Evolutionary conservation across 148 eudicot genomes (phyloP), one percentile per base, ranked within the genome.

Genomic region (Simmondsia chinensis): DNA sequence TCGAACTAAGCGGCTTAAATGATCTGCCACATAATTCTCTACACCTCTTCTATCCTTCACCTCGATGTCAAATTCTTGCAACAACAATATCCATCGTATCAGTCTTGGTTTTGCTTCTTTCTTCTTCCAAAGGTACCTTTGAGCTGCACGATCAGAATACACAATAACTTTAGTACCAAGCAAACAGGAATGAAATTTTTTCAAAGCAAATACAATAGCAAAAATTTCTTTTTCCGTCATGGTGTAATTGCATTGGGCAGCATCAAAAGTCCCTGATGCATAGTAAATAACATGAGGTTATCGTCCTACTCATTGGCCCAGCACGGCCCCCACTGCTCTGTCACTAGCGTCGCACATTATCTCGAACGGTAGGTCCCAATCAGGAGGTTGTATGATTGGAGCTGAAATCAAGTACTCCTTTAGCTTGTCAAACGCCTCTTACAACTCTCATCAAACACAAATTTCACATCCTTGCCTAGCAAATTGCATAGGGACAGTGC

Each of bases 281-380:
- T 40, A 40, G 12, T 40, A 40, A 18, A 40, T 40, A 2, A 40
- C 34, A 31, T 31, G 7, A 2, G 34, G n/a, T 2, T 2, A 10
- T 31, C n/a, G 9, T 2, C 34, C 34, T 40, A 2, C 20, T 20
- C 25, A 18, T 18, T 40, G 10, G 6, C 45, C 23, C n/a, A 40
- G 10, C 1, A 40, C 4, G 9, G 5, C 26, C 7, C 34, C 41
- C 6, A 37, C 9, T 2, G 2, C 41, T 3, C 15, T 12, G 15
- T 37, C 41, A 37, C 18, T 37, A 13, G 9, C 20, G 14, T 37
- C 48, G 15, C 48, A 44, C 48, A 26, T 44, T 3, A 46, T 12
- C 11, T 46, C 36, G 18, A 46, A 46, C 2, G 35, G 20, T 7
- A 46, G 3, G 21, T 6, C 15, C 34, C 11, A 27, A 18, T 27